phyloP scores from a whole-genome alignment of 805 yeast species.

The Dipodascopsis uninucleata region DNA sequence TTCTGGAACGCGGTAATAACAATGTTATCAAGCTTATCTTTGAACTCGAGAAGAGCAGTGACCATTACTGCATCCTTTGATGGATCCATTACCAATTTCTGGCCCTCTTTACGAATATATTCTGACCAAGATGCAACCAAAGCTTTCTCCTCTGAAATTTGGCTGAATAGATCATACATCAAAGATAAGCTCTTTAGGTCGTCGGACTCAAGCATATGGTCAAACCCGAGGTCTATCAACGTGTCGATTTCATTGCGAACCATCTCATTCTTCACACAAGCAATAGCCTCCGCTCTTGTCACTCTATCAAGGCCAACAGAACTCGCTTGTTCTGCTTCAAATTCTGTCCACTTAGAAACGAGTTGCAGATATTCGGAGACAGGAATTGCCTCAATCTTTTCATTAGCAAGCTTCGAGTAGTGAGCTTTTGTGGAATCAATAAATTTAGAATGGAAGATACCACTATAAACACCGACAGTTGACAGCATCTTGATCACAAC shows the following conservation, averaged over 20 bases:
- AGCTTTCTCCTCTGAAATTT: slow-evolving; percentile 5
- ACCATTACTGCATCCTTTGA: slow-evolving; percentile 24
- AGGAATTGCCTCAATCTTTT: slow-evolving; percentile 4
- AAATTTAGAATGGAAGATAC: slow-evolving; percentile 17
- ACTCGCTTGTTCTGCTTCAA: slow-evolving; percentile 18
- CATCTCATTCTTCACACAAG: slow-evolving; percentile 9
- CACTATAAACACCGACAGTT: slow-evolving; percentile 11
- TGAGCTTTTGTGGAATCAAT: slow-evolving; percentile 12
- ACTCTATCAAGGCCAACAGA: slow-evolving; percentile 8
- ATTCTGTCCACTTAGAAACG: slow-evolving; percentile 3
- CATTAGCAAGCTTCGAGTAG: slow-evolving; percentile 11
- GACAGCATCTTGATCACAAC: slow-evolving; percentile 15
- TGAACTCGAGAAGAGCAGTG: slow-evolving; percentile 17
- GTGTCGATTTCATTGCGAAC: slow-evolving; percentile 4
- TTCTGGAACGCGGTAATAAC: slow-evolving; percentile 8
- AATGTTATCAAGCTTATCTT: slow-evolving; percentile 18
- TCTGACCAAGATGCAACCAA: slow-evolving; percentile 17
- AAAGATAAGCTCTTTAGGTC: slow-evolving; percentile 9
- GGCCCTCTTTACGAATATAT: slow-evolving; percentile 21
- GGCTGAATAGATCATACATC: slow-evolving; percentile 11
- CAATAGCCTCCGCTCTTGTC: slow-evolving; percentile 14
- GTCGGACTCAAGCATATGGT: slow-evolving; percentile 8
- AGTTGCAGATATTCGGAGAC: slow-evolving; percentile 17
- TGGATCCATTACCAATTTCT: slow-evolving; percentile 20
- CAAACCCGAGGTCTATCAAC: slow-evolving; percentile 18